Evolutionary conservation across 2,329 filamentous ascomycete genomes (phyloP).

Genomic region (Apiospora aurea): DNA sequence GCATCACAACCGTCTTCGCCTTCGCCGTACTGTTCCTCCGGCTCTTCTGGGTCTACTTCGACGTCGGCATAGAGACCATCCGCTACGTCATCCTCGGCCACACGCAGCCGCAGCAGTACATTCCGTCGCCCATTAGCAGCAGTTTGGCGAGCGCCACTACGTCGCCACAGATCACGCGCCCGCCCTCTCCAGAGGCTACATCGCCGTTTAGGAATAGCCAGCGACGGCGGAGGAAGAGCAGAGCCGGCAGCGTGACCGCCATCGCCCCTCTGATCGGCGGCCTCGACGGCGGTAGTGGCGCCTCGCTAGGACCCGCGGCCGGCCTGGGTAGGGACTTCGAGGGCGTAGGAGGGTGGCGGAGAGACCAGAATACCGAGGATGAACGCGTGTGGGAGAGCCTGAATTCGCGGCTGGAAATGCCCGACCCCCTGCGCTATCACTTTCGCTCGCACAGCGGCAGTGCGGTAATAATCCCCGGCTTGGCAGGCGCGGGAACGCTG

Average conservation of each 20-base stretch:
- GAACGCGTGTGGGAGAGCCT: constrained; percentile 47
- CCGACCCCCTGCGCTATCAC: constrained; percentile 38
- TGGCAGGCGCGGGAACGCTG: constrained; percentile 28
- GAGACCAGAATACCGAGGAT: constrained; percentile 42
- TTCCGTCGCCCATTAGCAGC: constrained; percentile 34
- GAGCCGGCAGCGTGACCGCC: constrained; percentile 35
- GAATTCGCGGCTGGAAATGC: constrained; percentile 41
- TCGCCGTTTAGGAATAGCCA: constrained; percentile 27
- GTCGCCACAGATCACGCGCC: constrained; percentile 29
- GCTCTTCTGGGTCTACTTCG: constrained; percentile 67
- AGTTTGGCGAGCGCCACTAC: constrained; percentile 27
- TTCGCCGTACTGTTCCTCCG: constrained; percentile 67
- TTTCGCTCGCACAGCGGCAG: constrained; percentile 41
- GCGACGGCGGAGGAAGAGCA: constrained; percentile 33
- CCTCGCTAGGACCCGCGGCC: constrained; percentile 54
- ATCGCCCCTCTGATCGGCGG: constrained; percentile 34
- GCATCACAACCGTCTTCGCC: constrained; percentile 68
- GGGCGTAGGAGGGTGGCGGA: constrained; percentile 64
- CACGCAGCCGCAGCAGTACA: constrained; percentile 40
- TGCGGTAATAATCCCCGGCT: constrained; percentile 30
- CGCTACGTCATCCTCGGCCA: constrained; percentile 59
- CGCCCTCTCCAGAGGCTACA: constrained; percentile 29
- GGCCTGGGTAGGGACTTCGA: constrained; percentile 65
- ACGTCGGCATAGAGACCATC: constrained; percentile 65
- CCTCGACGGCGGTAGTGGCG: constrained; percentile 31